These are phyloP conservation scores for Talaromyces funiculosus DNA, from an alignment of 2,329 filamentous ascomycete species.

Conservation along the genomic window DNA sequence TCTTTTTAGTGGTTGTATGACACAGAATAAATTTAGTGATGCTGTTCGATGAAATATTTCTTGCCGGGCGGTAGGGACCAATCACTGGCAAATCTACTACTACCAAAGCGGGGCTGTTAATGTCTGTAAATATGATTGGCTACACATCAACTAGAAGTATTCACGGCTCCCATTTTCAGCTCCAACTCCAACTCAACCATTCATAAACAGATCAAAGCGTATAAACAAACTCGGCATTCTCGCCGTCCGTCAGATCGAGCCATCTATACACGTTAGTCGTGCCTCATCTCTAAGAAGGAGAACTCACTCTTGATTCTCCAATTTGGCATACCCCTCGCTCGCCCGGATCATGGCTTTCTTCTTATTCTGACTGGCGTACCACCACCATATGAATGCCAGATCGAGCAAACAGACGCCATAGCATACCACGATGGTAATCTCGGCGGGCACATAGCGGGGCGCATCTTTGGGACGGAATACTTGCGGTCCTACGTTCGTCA, in stretches of 20 bases:
- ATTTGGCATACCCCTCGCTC: conserved; percentile 52
- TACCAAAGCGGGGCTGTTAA: background rate
- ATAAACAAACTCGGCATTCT: conserved; percentile 62
- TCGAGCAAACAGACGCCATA: conserved; percentile 50
- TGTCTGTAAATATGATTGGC: background rate
- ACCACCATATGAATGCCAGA: conserved; percentile 58
- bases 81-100: background rate
- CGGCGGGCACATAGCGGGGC: conserved; percentile 57
- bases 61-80: conserved; percentile 3
- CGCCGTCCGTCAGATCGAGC: conserved; percentile 60
- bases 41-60: conserved; percentile 4
- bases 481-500: conserved; percentile 43
- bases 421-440: conserved; percentile 60
- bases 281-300: background rate
- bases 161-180: background rate
- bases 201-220: conserved; percentile 36
- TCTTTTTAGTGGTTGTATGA: background rate
- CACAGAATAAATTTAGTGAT: background rate
- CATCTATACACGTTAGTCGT: conserved; percentile 29
- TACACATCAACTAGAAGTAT: background rate
- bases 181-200: background rate
- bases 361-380: conserved; percentile 54
- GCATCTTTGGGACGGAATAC: conserved; percentile 53
- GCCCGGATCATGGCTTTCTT: conserved; percentile 52
- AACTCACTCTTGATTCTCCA: conserved; percentile 60